Evolutionary conservation across 345 rosid genomes (phyloP).

Genomic region (Euphorbia peplus): DNA sequence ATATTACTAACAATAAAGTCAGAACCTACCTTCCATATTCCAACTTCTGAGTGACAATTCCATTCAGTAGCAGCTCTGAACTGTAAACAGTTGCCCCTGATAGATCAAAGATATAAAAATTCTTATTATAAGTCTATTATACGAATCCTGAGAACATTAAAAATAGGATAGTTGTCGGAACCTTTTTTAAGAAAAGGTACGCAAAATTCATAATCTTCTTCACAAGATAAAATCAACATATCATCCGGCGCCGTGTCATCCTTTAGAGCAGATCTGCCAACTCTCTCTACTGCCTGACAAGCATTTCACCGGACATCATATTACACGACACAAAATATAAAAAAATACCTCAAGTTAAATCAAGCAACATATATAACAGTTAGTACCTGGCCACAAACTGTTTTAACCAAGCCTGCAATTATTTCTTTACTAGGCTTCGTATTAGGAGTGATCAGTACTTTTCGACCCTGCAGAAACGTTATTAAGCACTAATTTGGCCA

Average conservation of each 20-base stretch:
- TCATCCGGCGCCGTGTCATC: slow-evolving; percentile 51
- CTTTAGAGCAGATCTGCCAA: slow-evolving; percentile 64
- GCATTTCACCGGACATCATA: slow-evolving; percentile 19
- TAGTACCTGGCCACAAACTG: slow-evolving; percentile 64
- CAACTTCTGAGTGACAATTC: slow-evolving; percentile 80
- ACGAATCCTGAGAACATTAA: background rate
- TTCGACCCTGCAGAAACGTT: slow-evolving; percentile 42
- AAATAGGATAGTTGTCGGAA: slow-evolving; percentile 12
- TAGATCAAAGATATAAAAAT: background rate
- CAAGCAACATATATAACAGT: background rate
- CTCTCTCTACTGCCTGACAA: slow-evolving; percentile 66
- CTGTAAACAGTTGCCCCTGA: slow-evolving; percentile 77
- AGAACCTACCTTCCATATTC: slow-evolving; percentile 76
- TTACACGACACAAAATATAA: background rate
- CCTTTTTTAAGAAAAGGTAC: slow-evolving; percentile 81
- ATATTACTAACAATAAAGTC: background rate
- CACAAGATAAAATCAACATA: slow-evolving; percentile 77
- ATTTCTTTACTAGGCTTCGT: slow-evolving; percentile 52
- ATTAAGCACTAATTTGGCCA: too few relatives aligned
- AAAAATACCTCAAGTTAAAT: background rate
- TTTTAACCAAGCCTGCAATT: slow-evolving; percentile 53
- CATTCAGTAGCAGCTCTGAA: slow-evolving; percentile 79
- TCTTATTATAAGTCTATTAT: background rate
- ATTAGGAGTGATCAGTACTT: slow-evolving; percentile 56
- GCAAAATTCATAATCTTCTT: slow-evolving; percentile 57